Evolutionary conservation across 495 filamentous ascomycete species (phyloP).

Genomic region (Xylaria scruposa): DNA sequence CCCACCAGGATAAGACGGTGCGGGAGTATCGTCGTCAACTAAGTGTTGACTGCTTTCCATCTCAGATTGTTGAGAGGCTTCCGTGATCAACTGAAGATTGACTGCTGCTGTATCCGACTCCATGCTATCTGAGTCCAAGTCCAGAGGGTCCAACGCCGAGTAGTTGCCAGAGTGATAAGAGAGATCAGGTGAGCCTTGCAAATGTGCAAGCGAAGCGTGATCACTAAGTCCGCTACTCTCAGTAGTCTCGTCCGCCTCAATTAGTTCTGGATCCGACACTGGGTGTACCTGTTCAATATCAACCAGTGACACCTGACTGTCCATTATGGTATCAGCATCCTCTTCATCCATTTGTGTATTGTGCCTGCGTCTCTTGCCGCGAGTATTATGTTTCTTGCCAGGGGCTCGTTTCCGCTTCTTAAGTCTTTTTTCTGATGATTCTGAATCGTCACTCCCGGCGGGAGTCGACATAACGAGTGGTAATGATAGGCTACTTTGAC

Average conservation of each 20-base stretch:
- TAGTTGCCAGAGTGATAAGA: conserved; percentile 9
- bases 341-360: conserved; percentile 20
- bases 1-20: background rate
- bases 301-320: conserved; percentile 26
- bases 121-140: conserved; percentile 17
- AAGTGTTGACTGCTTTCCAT: conserved; percentile 6
- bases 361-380: conserved; percentile 40
- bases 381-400: conserved; percentile 30
- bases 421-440: conserved; percentile 31
- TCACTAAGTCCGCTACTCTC: conserved; percentile 21
- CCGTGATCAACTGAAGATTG: conserved; percentile 39
- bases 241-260: conserved; percentile 22
- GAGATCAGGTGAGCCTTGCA: conserved; percentile 14
- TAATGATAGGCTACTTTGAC: conserved; percentile 20
- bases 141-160: background rate
- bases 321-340: conserved; percentile 27
- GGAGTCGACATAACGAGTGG: conserved; percentile 18
- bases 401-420: conserved; percentile 38
- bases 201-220: background rate
- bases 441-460: conserved; percentile 24
- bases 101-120: conserved; percentile 42
- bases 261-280: background rate
- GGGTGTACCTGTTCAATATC: background rate
- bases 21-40: conserved; percentile 21
- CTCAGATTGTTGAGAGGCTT: conserved; percentile 42